Percentiles rank a stretch among this genome's conserved stretches.
Conservation (phyloP, 768 basidiomycete species). For the Neoboletus brunneissimus region DNA sequence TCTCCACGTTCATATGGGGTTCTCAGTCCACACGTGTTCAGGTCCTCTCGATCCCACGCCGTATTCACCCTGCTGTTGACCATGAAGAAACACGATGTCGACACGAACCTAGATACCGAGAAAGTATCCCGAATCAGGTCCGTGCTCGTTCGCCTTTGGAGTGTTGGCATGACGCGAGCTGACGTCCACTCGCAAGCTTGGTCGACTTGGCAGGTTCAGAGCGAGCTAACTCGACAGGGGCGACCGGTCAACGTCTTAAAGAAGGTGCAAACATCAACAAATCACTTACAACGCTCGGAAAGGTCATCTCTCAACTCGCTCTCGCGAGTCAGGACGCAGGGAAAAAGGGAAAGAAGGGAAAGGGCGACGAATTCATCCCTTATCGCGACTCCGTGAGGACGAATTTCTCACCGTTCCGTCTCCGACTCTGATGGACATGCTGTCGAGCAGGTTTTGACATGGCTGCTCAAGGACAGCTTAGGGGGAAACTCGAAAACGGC, state of each 20-base stretch:
- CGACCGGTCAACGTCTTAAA: conserved; percentile 92
- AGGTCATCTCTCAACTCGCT: conserved; percentile 93
- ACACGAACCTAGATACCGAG: conserved; percentile 89
- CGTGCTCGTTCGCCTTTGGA: conserved; percentile 19
- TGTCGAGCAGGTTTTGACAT: conserved; percentile 77
- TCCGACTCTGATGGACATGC: conserved; percentile 4
- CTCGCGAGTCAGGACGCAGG: conserved; percentile 49
- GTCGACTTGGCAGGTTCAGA: conserved; percentile 98
- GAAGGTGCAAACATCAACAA: conserved; percentile 99
- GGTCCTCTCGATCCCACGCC: conserved; percentile 95
- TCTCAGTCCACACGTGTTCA: conserved; percentile 30
- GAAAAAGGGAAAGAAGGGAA: conserved; percentile 89
- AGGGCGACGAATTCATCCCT: conserved; percentile 89
- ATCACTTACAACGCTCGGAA: conserved; percentile 94
- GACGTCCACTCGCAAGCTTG: conserved; percentile 47
- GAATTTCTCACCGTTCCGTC: not conserved
- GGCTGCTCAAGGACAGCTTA: conserved; percentile 96
- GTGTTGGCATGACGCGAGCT: conserved; percentile 3
- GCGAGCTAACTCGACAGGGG: conserved; percentile 95
- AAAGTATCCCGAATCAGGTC: conserved; percentile 98
- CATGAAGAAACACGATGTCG: conserved; percentile 83
- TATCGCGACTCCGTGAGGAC: conserved; percentile 90
- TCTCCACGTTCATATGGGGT: not conserved
- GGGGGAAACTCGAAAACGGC: conserved; percentile 98
- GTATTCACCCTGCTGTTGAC: conserved; percentile 95